Percentiles rank a stretch among this genome's conserved stretches.
Evolutionary conservation across 2,329 filamentous ascomycete species (phyloP).

Genomic region (Arthrobotrys sphaeroides): DNA sequence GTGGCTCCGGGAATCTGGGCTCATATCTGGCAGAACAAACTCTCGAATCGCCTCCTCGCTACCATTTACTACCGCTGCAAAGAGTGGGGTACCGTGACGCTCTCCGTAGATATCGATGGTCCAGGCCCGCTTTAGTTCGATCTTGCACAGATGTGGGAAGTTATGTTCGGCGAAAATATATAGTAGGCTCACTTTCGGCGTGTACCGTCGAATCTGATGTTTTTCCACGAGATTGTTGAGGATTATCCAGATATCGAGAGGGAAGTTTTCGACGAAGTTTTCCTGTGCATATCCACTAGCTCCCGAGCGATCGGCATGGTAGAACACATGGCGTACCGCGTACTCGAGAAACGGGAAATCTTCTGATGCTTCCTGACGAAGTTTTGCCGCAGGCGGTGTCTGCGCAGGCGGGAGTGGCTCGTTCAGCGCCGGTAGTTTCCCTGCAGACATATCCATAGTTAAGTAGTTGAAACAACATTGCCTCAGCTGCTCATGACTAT

Average conservation of each 20-base stretch:
- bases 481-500: conserved; percentile 63
- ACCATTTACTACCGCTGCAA: conserved; percentile 60
- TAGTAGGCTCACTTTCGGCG: conserved; percentile 55
- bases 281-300: conserved; percentile 57
- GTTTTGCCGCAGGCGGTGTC: conserved; percentile 35
- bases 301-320: conserved; percentile 62
- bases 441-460: conserved; percentile 54
- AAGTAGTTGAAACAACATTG: conserved; percentile 63
- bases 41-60: conserved; percentile 57
- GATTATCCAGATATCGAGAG: conserved; percentile 58
- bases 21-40: conserved; percentile 54
- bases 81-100: conserved; percentile 59
- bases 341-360: conserved; percentile 65
- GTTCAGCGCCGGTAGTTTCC: background rate
- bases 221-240: conserved; percentile 58
- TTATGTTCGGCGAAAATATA: conserved; percentile 61
- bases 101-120: conserved; percentile 57
- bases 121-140: conserved; percentile 44
- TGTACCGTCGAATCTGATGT: conserved; percentile 58
- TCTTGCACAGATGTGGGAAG: conserved; percentile 58
- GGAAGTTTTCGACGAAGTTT: conserved; percentile 59
- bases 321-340: conserved; percentile 61
- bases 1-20: background rate
- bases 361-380: conserved; percentile 53
- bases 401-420: background rate